Conservation (phyloP, 2,329 filamentous ascomycete species). For the Camptophora hylomeconis region DNA sequence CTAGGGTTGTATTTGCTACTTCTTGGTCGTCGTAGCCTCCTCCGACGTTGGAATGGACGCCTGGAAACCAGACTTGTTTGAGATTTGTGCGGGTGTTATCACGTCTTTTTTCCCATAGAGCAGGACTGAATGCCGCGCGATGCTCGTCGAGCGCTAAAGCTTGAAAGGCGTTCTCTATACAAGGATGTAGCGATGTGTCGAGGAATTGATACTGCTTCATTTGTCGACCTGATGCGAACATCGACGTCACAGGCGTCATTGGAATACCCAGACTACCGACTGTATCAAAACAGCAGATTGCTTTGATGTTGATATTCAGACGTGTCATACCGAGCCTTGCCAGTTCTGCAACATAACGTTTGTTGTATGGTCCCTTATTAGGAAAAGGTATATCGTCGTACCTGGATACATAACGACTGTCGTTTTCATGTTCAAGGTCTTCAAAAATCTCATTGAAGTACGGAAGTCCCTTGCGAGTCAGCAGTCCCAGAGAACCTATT, state of each 20-base stretch:
- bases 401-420: constrained; percentile 17
- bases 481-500: constrained; percentile 22
- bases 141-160: constrained; percentile 23
- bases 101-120: constrained; percentile 21
- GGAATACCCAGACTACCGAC: constrained; percentile 23
- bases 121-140: constrained; percentile 20
- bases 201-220: constrained; percentile 22
- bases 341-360: constrained; percentile 18
- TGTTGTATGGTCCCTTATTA: constrained; percentile 17
- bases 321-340: constrained; percentile 13
- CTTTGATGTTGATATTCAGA: constrained; percentile 19
- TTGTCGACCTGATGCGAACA: constrained; percentile 8
- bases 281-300: constrained; percentile 23
- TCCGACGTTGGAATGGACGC: constrained; percentile 36
- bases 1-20: constrained; percentile 34
- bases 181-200: constrained; percentile 20
- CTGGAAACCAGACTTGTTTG: constrained; percentile 36
- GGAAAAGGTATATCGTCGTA: constrained; percentile 19
- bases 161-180: constrained; percentile 23
- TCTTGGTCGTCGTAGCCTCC: constrained; percentile 35
- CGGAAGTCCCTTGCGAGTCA: constrained; percentile 19
- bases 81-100: constrained; percentile 21
- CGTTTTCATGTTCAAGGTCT: constrained; percentile 19
- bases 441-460: constrained; percentile 21
- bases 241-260: constrained; percentile 11